Base-by-base conservation (phyloP, 2,329 filamentous ascomycete genomes). In the Clathrospora elynae region DNA sequence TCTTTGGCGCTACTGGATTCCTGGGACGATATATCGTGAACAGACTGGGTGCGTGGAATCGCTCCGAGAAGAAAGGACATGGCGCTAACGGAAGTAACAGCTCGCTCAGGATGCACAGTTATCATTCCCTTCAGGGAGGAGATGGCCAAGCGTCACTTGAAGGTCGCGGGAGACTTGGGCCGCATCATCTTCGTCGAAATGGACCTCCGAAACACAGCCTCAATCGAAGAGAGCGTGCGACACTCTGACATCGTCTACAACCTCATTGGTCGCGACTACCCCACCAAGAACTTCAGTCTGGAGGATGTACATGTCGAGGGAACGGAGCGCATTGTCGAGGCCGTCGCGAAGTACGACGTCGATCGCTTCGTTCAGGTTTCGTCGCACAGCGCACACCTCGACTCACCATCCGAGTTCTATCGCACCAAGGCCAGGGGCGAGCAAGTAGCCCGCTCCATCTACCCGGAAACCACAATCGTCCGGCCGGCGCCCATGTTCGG, bases 241-340 rank as follows among this genome's bases (percentile, higher is more conserved):
- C 93, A 99, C 73, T 97, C 92, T 28, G 93, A 99, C 69, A 87
- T 96, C 51, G 93, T 99, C 55, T 96, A 95, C 79, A 99, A 99
- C 75, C 78, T 99, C 61, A 81, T 96, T 65, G 93, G 93, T 55
- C 87, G 92, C 53, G 87, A 92, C 72, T 97, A 97, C 71, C 88
- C 92, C 54, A 99, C 93, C 61, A 99, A 99, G 80, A 99, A 99
- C 79, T 99, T 96, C 73, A 83, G 86, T 42, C 79, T 96, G 49
- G 86, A 89, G 61, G 92, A 97, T 69, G 90, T 97, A 28, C 90
- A 99, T 64, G 83, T 97, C 25, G 90, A 96, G 71, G 90, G 92
- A 51, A 86, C 88, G 12, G 87, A 95, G 75, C 86, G 93, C 58
- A 99, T 99, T 62, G 89, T 83, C 35, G 90, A 96, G 68, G 90